Conservation (phyloP, 257 asterid species). For the Petrea volubilis region DNA sequence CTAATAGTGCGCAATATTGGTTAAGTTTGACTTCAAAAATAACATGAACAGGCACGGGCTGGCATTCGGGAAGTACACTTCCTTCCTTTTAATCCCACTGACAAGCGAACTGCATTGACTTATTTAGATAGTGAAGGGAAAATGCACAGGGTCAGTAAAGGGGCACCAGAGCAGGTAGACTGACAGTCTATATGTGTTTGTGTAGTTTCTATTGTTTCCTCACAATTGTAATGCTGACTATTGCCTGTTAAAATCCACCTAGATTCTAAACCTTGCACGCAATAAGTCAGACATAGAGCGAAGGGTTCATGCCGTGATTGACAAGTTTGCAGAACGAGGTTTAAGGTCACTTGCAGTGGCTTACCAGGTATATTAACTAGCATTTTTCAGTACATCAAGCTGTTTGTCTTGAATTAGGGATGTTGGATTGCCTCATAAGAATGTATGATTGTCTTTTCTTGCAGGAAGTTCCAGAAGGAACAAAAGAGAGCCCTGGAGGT, state of each 20-base stretch:
- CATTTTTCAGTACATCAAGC: not conserved
- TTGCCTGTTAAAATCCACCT: not conserved
- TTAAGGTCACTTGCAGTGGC: conserved; percentile 91
- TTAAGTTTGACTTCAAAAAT: conserved; percentile 19
- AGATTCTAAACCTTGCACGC: conserved; percentile 84
- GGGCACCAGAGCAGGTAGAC: conserved; percentile 96
- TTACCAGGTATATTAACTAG: conserved; percentile 59
- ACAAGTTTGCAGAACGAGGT: conserved; percentile 94
- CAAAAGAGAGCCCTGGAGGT: conserved; percentile 82
- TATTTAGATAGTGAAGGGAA: conserved; percentile 81
- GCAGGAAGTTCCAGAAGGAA: conserved; percentile 88
- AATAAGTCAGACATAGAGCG: conserved; percentile 80
- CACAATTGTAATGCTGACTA: conserved; percentile 15
- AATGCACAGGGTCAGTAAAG: conserved; percentile 99
- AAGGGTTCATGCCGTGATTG: conserved; percentile 76
- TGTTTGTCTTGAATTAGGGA: not conserved
- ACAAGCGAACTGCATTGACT: conserved; percentile 92
- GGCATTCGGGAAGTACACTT: conserved; percentile 92
- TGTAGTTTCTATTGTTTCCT: not conserved
- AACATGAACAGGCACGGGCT: conserved; percentile 79
- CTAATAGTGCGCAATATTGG: not conserved
- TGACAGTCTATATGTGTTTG: conserved; percentile 4
- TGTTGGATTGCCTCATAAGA: not conserved
- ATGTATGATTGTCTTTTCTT: conserved; percentile 12
- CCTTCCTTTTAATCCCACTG: conserved; percentile 97